Conservation (phyloP, 1,284 basidiomycete species). For the Laetiporus sulphureus region DNA sequence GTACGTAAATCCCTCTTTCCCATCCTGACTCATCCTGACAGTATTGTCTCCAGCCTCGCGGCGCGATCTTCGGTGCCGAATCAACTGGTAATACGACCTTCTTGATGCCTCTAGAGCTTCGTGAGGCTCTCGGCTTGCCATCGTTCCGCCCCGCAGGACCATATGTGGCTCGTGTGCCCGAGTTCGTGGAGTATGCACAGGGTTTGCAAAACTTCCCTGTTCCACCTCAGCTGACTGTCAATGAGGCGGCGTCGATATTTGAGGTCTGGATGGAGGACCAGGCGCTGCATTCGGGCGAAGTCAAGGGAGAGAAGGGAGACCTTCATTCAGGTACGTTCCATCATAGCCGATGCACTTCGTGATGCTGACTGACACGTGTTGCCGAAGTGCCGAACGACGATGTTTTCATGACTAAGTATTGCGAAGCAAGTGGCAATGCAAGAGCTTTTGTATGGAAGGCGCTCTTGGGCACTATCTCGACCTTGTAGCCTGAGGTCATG, state of each 20-base stretch:
- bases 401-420: slow-evolving; percentile 65
- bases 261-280: slow-evolving; percentile 62
- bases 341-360: neutral
- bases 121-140: slow-evolving; percentile 43
- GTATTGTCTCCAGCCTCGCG: slow-evolving; percentile 38
- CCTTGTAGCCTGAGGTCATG: too few species aligned
- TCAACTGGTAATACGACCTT: slow-evolving; percentile 49
- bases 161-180: slow-evolving; percentile 42
- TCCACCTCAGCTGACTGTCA: slow-evolving; percentile 48
- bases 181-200: slow-evolving; percentile 41
- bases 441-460: slow-evolving; percentile 73
- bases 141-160: slow-evolving; percentile 34
- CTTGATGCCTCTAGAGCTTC: slow-evolving; percentile 50
- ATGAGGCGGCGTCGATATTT: slow-evolving; percentile 63
- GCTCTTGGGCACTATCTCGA: too few species aligned
- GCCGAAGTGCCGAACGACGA: slow-evolving; percentile 38
- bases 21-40: neutral
- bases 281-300: slow-evolving; percentile 42
- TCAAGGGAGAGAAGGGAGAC: neutral
- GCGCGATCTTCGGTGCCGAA: slow-evolving; percentile 63
- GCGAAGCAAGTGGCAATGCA: slow-evolving; percentile 66
- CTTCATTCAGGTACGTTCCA: slow-evolving; percentile 1
- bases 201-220: slow-evolving; percentile 51
- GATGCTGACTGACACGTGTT: neutral
- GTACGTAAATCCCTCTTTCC: slow-evolving; percentile 45